phyloP scores from a whole-genome alignment of 164 flowering plant species.

The Santalum album region DNA sequence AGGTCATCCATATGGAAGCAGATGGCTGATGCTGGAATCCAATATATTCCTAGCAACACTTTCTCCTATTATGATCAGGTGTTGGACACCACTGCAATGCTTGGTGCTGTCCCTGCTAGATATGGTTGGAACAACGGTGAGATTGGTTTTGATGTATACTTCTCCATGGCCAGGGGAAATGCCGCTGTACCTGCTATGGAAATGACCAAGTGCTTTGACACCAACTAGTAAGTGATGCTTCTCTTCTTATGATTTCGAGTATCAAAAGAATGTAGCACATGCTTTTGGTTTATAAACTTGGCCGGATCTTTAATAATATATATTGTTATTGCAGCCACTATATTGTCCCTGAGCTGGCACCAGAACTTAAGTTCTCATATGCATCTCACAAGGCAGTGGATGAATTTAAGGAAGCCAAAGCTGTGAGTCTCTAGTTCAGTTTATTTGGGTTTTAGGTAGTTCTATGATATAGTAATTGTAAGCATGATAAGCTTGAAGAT shows the following conservation, averaged over 20 bases:
- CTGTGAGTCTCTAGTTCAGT: slow-evolving; percentile 19
- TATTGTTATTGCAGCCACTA: slow-evolving; percentile 34
- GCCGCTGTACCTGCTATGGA: slow-evolving; percentile 79
- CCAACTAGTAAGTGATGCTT: slow-evolving; percentile 60
- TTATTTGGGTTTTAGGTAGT: not conserved
- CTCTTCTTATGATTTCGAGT: not conserved
- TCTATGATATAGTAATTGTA: not conserved
- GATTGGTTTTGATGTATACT: slow-evolving; percentile 63
- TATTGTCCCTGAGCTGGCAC: slow-evolving; percentile 56
- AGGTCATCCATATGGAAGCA: slow-evolving; percentile 75
- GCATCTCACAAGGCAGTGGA: slow-evolving; percentile 54
- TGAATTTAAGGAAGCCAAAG: slow-evolving; percentile 56
- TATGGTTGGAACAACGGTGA: slow-evolving; percentile 63
- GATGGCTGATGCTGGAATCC: slow-evolving; percentile 61
- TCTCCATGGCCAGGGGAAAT: slow-evolving; percentile 83
- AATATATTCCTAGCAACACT: slow-evolving; percentile 71
- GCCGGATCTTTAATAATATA: no score
- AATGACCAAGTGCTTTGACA: slow-evolving; percentile 90
- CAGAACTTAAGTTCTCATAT: slow-evolving; percentile 41
- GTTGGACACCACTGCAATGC: slow-evolving; percentile 66
- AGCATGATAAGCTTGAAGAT: no score
- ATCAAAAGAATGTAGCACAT: not conserved
- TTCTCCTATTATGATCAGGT: slow-evolving; percentile 69
- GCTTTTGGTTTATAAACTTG: not conserved
- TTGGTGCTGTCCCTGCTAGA: slow-evolving; percentile 71